Base-by-base conservation (phyloP, 139 green algal species). In the Chlamydomonas eustigma region DNA sequence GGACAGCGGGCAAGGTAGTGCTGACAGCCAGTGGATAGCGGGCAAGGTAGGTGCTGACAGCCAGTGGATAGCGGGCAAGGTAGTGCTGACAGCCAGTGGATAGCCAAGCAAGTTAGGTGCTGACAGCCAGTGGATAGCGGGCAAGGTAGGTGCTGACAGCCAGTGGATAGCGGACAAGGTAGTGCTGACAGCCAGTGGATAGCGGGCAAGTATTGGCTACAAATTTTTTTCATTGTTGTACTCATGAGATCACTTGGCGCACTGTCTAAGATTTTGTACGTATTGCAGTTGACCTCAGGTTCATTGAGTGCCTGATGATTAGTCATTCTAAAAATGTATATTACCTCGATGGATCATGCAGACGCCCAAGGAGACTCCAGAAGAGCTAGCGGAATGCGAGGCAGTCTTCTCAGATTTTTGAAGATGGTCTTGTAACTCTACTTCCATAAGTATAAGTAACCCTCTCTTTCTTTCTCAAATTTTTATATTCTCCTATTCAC, bases 401-500 rank as follows among this genome's bases (percentile, higher is more conserved):
- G 84, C 89, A 37, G 89, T 97, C 3, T 97, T 97, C 87, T 86
- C 85, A 28, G 88, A 94, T 68, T 97, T 97, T 70, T 97, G 69
- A 70, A n/a, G n/a, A n/a, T n/a, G n/a, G n/a, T n/a, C n/a, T n/a
- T n/a, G n/a, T n/a, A n/a, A n/a, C n/a, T n/a, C n/a, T n/a, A n/a
- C n/a, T n/a, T n/a, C n/a, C n/a, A n/a, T n/a, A n/a, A n/a, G n/a
- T n/a, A n/a, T n/a, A n/a, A n/a, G n/a, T n/a, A n/a, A n/a, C n/a
- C n/a, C n/a, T n/a, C n/a, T n/a, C n/a, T n/a, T n/a, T n/a, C n/a
- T n/a, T n/a, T n/a, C n/a, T n/a, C n/a, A n/a, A n/a, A n/a, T n/a
- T n/a, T n/a, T n/a, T n/a, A n/a, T n/a, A n/a, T n/a, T n/a, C n/a
- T n/a, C n/a, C n/a, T n/a, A n/a, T n/a, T n/a, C n/a, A n/a, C n/a